Percentiles rank a stretch among this genome's conserved stretches.
phyloP scores from a whole-genome alignment of 2,329 filamentous ascomycete species.

The Ramichloridium luteum region DNA sequence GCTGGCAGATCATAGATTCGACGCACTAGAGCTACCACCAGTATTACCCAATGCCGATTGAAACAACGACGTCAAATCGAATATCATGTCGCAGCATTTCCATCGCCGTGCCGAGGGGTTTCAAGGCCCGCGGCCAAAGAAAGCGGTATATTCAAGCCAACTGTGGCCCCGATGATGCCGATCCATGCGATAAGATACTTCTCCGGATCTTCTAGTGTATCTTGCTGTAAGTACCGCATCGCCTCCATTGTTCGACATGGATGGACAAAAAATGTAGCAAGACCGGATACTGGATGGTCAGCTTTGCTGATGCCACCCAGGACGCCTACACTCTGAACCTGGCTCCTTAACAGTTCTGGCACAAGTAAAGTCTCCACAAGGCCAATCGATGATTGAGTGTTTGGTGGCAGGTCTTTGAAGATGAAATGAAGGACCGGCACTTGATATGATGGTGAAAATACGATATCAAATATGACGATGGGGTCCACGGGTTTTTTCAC shows the following conservation, averaged over 20 bases:
- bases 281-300: constrained; percentile 71
- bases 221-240: constrained; percentile 44
- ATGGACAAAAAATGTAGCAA: constrained; percentile 81
- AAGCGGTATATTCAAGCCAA: constrained; percentile 48
- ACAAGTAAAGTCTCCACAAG: constrained; percentile 28
- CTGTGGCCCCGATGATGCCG: constrained; percentile 68
- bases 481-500: background rate
- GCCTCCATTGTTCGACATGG: constrained; percentile 80
- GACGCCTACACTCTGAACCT: constrained; percentile 26
- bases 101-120: constrained; percentile 47
- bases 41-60: background rate
- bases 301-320: constrained; percentile 20
- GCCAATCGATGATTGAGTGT: constrained; percentile 9
- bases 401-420: constrained; percentile 14
- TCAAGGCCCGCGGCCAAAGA: constrained; percentile 9
- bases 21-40: background rate
- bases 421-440: constrained; percentile 35
- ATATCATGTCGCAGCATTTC: constrained; percentile 19
- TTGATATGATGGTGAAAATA: constrained; percentile 32
- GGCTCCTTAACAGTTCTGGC: constrained; percentile 20
- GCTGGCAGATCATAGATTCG: no score
- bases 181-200: constrained; percentile 82
- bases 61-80: background rate
- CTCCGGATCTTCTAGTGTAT: constrained; percentile 29
- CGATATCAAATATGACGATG: constrained; percentile 26